These are phyloP conservation scores for Gillenia trifoliata DNA, from an alignment of 306 rosid species.

Conservation along the genomic window DNA sequence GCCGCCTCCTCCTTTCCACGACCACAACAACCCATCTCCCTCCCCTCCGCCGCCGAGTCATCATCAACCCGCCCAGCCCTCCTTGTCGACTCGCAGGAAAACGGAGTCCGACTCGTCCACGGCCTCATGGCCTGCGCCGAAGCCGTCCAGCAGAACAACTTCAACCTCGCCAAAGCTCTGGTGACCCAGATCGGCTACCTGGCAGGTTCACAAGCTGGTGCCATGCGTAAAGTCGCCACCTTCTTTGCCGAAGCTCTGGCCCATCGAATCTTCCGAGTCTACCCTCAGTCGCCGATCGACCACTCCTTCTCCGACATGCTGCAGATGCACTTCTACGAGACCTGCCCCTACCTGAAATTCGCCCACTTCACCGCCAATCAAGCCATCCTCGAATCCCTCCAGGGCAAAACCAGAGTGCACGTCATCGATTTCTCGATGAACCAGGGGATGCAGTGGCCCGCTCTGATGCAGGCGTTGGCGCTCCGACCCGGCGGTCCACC, in stretches of 20 bases:
- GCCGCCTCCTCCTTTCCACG: constrained; percentile 6
- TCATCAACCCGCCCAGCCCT: constrained; percentile 43
- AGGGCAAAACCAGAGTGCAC: constrained; percentile 68
- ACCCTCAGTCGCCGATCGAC: constrained; percentile 47
- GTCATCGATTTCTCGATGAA: constrained; percentile 87
- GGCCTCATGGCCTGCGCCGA: constrained; percentile 81
- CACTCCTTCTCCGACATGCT: constrained; percentile 52
- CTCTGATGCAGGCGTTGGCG: constrained; percentile 84
- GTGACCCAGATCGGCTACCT: constrained; percentile 74
- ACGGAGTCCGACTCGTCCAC: constrained; percentile 81
- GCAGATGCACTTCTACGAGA: constrained; percentile 86
- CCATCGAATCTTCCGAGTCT: constrained; percentile 51
- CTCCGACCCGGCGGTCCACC: constrained; percentile 83
- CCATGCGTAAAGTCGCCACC: constrained; percentile 87
- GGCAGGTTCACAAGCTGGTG: constrained; percentile 76
- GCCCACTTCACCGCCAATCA: constrained; percentile 94
- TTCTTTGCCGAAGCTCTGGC: constrained; percentile 86
- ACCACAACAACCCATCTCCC: not conserved
- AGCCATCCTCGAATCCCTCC: constrained; percentile 84
- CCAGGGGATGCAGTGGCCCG: constrained; percentile 99
- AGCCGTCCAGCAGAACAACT: constrained; percentile 62
- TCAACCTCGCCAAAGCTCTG: constrained; percentile 55
- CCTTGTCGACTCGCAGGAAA: constrained; percentile 72
- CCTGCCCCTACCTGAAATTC: constrained; percentile 82
- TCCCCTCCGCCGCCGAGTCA: constrained; percentile 12